phyloP scores from a whole-genome alignment of 1,284 basidiomycete genomes.

The Anthracocystis panici-leucophaei region DNA sequence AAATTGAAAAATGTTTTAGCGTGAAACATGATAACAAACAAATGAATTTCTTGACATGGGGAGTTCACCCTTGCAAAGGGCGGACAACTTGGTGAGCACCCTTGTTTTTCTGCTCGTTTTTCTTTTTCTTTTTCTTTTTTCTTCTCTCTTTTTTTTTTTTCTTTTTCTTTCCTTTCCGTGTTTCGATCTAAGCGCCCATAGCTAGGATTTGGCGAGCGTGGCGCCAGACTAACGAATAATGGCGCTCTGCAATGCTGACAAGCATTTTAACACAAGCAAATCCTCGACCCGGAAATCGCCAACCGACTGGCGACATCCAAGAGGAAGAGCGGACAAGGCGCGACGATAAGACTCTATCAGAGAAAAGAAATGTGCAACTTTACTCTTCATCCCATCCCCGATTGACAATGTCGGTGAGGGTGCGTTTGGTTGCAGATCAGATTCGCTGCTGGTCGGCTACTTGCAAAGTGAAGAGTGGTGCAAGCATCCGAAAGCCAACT shows the following conservation, averaged over 20 bases:
- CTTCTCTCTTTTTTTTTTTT: neutral
- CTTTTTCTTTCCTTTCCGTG: neutral
- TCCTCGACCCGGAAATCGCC: no score
- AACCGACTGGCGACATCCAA: no score
- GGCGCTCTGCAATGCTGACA: no score
- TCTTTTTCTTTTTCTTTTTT: neutral
- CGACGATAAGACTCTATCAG: no score
- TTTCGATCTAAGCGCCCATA: neutral
- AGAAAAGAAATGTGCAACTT: no score
- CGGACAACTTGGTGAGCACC: no score
- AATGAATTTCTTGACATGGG: neutral
- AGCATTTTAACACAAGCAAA: no score
- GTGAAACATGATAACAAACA: no score
- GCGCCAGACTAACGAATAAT: neutral
- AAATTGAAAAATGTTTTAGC: no score
- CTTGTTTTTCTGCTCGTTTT: neutral
- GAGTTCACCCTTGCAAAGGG: neutral
- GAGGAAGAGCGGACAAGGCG: no score
- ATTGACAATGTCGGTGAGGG: neutral
- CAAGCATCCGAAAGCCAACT: slow-evolving; percentile 1
- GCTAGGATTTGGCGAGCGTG: neutral
- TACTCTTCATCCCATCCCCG: no score
- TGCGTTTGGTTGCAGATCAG: neutral
- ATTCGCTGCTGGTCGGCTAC: slow-evolving; percentile 8
- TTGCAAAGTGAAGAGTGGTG: neutral